phyloP scores from a whole-genome alignment of 345 rosid species.

The Eucalyptus cladocalyx region DNA sequence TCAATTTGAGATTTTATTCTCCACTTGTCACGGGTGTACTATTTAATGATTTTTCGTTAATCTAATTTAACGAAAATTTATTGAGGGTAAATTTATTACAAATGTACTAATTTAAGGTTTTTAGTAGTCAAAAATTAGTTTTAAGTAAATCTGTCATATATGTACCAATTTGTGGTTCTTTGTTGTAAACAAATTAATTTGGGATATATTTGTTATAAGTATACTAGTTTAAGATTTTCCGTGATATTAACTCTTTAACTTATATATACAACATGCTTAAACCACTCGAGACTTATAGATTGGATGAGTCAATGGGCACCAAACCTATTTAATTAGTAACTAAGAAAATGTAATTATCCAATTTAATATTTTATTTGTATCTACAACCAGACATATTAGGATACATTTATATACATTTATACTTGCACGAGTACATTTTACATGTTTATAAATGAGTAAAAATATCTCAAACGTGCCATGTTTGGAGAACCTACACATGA shows the following conservation, averaged over 20 bases:
- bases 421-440: not conserved
- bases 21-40: rapidly evolving
- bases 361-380: not conserved
- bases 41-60: too few species aligned
- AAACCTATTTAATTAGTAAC: not conserved
- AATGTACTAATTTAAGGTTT: too few species aligned
- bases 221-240: too few species aligned
- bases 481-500: not conserved
- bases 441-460: not conserved
- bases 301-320: not conserved
- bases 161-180: too few species aligned
- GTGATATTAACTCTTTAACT: not conserved
- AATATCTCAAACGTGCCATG: not conserved
- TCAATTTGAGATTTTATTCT: too few species aligned
- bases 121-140: too few species aligned
- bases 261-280: not conserved
- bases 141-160: rapidly evolving
- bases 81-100: rapidly evolving
- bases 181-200: too few species aligned
- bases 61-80: too few species aligned
- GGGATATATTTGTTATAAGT: too few species aligned
- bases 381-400: not conserved
- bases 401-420: not conserved
- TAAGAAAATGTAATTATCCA: not conserved
- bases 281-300: not conserved